A percentile compares a stretch with the other conserved stretches of the same genome.
Conservation (phyloP, 495 filamentous ascomycete genomes). For the Aspergillus bridgeri region DNA sequence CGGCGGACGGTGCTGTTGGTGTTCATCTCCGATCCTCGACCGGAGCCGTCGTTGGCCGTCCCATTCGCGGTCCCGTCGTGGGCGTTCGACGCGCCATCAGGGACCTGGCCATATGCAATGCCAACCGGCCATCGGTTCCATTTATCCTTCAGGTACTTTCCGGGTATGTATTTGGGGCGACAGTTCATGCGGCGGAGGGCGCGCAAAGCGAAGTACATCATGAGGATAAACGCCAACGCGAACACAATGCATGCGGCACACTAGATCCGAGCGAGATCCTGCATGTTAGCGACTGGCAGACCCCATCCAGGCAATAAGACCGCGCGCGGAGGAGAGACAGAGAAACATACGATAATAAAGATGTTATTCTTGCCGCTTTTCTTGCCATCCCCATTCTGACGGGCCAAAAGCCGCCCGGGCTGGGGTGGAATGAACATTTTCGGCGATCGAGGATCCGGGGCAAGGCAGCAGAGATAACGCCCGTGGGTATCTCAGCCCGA, state of each 20-base stretch:
- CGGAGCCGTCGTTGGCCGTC: conserved; percentile 21
- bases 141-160: conserved; percentile 51
- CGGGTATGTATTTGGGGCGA: conserved; percentile 57
- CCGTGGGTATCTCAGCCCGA: conserved; percentile 7
- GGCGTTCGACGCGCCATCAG: conserved; percentile 19
- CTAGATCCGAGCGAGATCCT: conserved; percentile 10
- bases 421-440: conserved; percentile 23
- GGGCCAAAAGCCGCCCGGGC: conserved; percentile 13
- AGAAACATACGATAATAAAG: conserved; percentile 21
- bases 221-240: conserved; percentile 35
- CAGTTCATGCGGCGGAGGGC: conserved; percentile 46
- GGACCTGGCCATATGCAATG: conserved; percentile 38
- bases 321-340: neutral
- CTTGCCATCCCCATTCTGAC: conserved; percentile 12
- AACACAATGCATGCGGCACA: conserved; percentile 36
- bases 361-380: conserved; percentile 14
- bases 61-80: conserved; percentile 23
- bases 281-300: neutral
- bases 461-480: conserved; percentile 7
- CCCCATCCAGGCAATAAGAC: neutral
- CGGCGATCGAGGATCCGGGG: neutral
- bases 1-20: conserved; percentile 59
- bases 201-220: conserved; percentile 47
- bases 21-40: conserved; percentile 30
- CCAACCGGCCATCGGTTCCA: conserved; percentile 60